Conservation (phyloP, 2,329 filamentous ascomycete species). For the Aspergillus candidus region DNA sequence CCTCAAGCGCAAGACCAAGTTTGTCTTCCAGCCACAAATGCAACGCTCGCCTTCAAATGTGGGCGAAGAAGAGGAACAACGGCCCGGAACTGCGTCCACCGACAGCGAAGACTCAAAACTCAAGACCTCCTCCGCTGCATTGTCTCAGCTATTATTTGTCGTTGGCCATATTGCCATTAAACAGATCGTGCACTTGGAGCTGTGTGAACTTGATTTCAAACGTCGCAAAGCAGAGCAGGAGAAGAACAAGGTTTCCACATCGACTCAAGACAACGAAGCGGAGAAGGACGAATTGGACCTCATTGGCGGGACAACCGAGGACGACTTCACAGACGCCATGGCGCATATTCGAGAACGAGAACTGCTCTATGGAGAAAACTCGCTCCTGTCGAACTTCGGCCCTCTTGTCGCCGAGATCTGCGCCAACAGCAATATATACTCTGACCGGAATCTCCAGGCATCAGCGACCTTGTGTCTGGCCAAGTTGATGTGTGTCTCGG, state of each 20-base stretch:
- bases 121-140: slow-evolving; percentile 61
- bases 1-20: slow-evolving; percentile 75
- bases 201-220: slow-evolving; percentile 98
- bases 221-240: slow-evolving; percentile 64
- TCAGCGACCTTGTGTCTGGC: slow-evolving; percentile 90
- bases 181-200: slow-evolving; percentile 94
- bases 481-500: slow-evolving; percentile 97
- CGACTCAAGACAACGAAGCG: slow-evolving; percentile 48
- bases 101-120: slow-evolving; percentile 45
- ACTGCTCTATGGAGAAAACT: slow-evolving; percentile 73
- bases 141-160: slow-evolving; percentile 90
- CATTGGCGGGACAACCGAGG: slow-evolving; percentile 92
- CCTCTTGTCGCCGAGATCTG: slow-evolving; percentile 90
- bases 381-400: slow-evolving; percentile 83
- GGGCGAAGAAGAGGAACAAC: slow-evolving; percentile 27
- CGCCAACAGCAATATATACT: slow-evolving; percentile 87
- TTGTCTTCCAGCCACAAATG: slow-evolving; percentile 59
- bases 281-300: slow-evolving; percentile 88
- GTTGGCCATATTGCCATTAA: slow-evolving; percentile 97
- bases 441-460: slow-evolving; percentile 82
- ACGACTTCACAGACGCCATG: slow-evolving; percentile 86
- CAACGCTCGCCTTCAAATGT: slow-evolving; percentile 23
- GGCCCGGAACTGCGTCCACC: slow-evolving; percentile 28
- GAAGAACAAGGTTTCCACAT: slow-evolving; percentile 43
- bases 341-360: slow-evolving; percentile 78